phyloP scores from a whole-genome alignment of 495 filamentous ascomycete genomes.

The Podospora appendiculata region DNA sequence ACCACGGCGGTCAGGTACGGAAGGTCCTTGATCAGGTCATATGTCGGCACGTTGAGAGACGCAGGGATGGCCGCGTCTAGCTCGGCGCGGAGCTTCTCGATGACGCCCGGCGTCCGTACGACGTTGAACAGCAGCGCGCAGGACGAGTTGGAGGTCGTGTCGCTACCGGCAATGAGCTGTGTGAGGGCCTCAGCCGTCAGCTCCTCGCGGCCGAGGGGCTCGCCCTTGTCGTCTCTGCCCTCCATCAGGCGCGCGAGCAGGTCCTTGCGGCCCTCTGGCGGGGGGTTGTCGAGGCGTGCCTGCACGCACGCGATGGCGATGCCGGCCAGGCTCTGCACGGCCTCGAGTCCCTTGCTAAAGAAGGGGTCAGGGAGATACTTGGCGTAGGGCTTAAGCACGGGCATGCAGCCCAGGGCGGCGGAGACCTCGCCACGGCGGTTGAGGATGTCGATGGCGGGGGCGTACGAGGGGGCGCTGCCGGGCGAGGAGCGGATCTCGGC shows the following conservation, averaged over 20 bases:
- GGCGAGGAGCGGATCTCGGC: conserved; percentile 48
- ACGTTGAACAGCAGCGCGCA: conserved; percentile 81
- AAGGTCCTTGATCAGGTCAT: conserved; percentile 65
- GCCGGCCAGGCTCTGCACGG: conserved; percentile 60
- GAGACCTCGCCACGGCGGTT: conserved; percentile 64
- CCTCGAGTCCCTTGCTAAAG: conserved; percentile 53
- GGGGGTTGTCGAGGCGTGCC: conserved; percentile 59
- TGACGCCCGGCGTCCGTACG: conserved; percentile 60
- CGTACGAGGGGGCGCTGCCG: conserved; percentile 44
- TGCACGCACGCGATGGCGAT: conserved; percentile 78
- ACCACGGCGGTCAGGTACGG: conserved; percentile 74
- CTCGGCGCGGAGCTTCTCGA: conserved; percentile 61
- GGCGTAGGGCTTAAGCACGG: conserved; percentile 54
- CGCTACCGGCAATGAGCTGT: conserved; percentile 83
- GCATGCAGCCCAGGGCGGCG: conserved; percentile 54
- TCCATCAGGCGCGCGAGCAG: conserved; percentile 81
- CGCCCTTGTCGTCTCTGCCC: conserved; percentile 71
- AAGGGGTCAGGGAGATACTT: conserved; percentile 61
- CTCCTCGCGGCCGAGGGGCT: conserved; percentile 66
- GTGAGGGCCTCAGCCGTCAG: conserved; percentile 84
- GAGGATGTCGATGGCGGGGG: conserved; percentile 62
- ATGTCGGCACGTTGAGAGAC: conserved; percentile 56
- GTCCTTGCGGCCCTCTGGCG: conserved; percentile 58
- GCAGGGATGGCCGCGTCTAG: conserved; percentile 62
- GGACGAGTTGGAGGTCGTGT: conserved; percentile 84